Percentiles rank a stretch among this genome's conserved stretches.
Conservation (phyloP, 2,329 filamentous ascomycete genomes). For the Colletotrichum acutatum region DNA sequence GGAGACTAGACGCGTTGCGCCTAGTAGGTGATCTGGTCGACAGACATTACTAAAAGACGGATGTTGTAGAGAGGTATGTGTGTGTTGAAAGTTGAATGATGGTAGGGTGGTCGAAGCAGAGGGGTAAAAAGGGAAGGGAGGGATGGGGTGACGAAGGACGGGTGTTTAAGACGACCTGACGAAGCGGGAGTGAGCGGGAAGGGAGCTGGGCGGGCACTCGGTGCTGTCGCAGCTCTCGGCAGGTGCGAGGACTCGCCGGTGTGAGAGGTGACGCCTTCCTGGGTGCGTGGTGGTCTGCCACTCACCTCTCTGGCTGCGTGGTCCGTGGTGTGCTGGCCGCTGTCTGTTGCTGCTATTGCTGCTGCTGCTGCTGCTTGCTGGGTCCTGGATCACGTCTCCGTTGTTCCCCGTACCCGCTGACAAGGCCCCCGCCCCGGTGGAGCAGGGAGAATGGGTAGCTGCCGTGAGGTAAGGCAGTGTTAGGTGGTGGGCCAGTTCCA, state of each 20-base stretch:
- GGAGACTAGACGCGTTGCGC: conserved; percentile 37
- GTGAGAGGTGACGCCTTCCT: conserved; percentile 28
- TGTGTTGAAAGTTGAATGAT: conserved; percentile 9
- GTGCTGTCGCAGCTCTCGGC: conserved; percentile 31
- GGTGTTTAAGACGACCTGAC: conserved; percentile 25
- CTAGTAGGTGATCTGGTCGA: conserved; percentile 35
- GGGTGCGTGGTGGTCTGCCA: conserved; percentile 1
- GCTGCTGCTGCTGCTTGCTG: background rate
- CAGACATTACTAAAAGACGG: conserved; percentile 33
- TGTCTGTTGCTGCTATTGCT: conserved; percentile 14
- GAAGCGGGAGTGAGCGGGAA: conserved; percentile 20
- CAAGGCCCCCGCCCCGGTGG: conserved; percentile 18
- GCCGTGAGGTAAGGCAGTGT: conserved; percentile 3
- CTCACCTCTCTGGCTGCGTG: background rate
- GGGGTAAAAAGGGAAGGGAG: conserved; percentile 14
- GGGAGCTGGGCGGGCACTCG: conserved; percentile 3
- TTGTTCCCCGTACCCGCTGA: conserved; percentile 17
- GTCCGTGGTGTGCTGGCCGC: conserved; percentile 11
- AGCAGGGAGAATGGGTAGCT: background rate
- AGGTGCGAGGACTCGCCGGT: conserved; percentile 14
- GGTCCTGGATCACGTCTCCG: conserved; percentile 6
- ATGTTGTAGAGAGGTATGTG: conserved; percentile 11
- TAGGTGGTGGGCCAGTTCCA: conserved; percentile 13
- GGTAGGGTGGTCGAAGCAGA: background rate
- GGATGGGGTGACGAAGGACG: conserved; percentile 26